Evolutionary conservation across 2,329 filamentous ascomycete genomes (phyloP), one percentile per base, ranked within the genome.

Genomic region (Pseudopithomyces chartarum): DNA sequence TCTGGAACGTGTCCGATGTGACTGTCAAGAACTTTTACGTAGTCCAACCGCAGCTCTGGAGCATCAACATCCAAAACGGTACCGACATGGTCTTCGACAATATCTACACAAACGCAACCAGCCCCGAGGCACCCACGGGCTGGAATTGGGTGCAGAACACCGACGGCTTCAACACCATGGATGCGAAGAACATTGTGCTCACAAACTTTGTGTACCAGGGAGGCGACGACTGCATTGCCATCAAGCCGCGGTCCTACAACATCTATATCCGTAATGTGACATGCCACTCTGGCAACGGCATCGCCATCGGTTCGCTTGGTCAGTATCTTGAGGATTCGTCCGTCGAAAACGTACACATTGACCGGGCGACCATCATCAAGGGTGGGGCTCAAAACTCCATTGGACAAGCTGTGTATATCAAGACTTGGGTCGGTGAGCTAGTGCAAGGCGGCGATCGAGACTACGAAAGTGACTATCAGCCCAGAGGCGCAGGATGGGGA

Each of bases 191-290:
- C 57, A 72, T 85, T 45, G 70, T 68, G 6, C 74, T 85, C 5
- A 79, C 73, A 3, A 82, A 83, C 56, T 79, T 85, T 50, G 70
- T 76, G 6, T 85, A 84, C 62, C 81, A 84, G 71, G 83, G 83
- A 10, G 82, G 86, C 64, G 88, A 82, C 67, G 76, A 84, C 54
- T 91, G 89, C 72, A 82, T 86, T 23, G 82, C 83, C 39, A 79
- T 81, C 58, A 91, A 90, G 74, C 79, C 82, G 40, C 81, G 89
- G 17, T 86, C 85, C 55, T 81, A 85, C 73, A 86, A 88, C 63
- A 80, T 83, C 58, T 73, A 77, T 34, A 72, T 82, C 54, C 80
- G 83, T 54, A 88, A 84, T 67, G 62, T 79, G 6, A 78, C 77
- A 57, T 90, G 85, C 54, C 76, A 78, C 40, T 80, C 81, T 12